These are phyloP conservation scores for Apiospora arundinis DNA, from an alignment of 2,329 filamentous ascomycete genomes.

Conservation along the genomic window DNA sequence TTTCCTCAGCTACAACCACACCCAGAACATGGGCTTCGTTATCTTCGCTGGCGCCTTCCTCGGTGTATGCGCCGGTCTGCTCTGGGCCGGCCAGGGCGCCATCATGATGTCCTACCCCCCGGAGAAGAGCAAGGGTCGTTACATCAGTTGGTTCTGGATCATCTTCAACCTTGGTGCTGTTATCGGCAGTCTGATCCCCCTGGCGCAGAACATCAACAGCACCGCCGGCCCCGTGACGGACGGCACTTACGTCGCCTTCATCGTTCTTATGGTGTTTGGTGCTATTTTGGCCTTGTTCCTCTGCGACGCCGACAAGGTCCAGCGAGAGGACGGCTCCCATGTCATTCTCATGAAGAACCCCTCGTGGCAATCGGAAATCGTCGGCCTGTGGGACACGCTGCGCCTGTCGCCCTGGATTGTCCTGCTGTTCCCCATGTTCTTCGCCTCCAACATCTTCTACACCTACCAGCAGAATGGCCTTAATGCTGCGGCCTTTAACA, in stretches of 20 bases:
- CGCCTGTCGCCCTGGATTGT: constrained; percentile 70
- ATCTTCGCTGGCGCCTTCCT: constrained; percentile 79
- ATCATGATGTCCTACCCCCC: constrained; percentile 91
- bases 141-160: constrained; percentile 92
- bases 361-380: constrained; percentile 73
- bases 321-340: constrained; percentile 72
- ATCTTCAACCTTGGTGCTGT: constrained; percentile 94
- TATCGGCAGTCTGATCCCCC: constrained; percentile 80
- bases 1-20: constrained; percentile 76
- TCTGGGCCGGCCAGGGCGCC: constrained; percentile 84
- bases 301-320: constrained; percentile 68
- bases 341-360: constrained; percentile 80
- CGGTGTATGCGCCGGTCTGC: constrained; percentile 77
- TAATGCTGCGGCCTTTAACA: constrained; percentile 73
- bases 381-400: constrained; percentile 71
- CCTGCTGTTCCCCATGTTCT: constrained; percentile 79
- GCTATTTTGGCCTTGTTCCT: constrained; percentile 67
- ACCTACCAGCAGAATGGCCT: constrained; percentile 78
- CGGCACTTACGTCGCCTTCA: constrained; percentile 78
- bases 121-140: constrained; percentile 83
- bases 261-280: constrained; percentile 72
- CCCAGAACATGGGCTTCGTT: constrained; percentile 70
- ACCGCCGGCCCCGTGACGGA: constrained; percentile 58
- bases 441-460: constrained; percentile 82
- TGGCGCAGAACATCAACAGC: constrained; percentile 73